Conservation (phyloP, 495 filamentous ascomycete species). For the Penicillium lagena region DNA sequence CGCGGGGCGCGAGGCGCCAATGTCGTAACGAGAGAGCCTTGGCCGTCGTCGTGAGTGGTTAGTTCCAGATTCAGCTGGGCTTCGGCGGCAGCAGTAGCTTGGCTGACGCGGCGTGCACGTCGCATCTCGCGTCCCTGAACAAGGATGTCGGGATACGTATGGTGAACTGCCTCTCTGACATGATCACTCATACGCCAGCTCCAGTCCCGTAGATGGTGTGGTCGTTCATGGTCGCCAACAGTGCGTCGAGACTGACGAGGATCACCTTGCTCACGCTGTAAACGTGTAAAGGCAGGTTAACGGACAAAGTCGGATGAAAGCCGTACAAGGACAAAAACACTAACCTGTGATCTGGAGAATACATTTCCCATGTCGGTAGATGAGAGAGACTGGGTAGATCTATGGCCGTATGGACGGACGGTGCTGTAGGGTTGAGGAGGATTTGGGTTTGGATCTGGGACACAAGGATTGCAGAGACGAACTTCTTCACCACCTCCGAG, state of each 20-base stretch:
- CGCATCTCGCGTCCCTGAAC: too few relatives aligned
- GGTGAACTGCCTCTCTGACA: too few relatives aligned
- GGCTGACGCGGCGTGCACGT: neutral
- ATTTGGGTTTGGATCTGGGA: slow-evolving; percentile 80
- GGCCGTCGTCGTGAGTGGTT: too few relatives aligned
- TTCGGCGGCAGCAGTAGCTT: slow-evolving; percentile 5
- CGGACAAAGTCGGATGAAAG: neutral
- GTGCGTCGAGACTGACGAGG: slow-evolving; percentile 13
- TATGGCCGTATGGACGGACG: slow-evolving; percentile 18
- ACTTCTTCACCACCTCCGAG: slow-evolving; percentile 80
- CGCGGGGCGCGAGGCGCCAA: slow-evolving; percentile 10
- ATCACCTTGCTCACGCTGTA: neutral
- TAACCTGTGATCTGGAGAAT: slow-evolving; percentile 5
- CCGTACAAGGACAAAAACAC: neutral
- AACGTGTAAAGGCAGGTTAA: neutral
- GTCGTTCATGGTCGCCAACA: slow-evolving; percentile 1
- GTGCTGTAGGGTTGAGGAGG: slow-evolving; percentile 36
- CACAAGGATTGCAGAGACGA: slow-evolving; percentile 88
- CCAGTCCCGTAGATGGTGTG: neutral
- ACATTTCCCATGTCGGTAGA: slow-evolving; percentile 7
- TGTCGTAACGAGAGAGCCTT: too few relatives aligned
- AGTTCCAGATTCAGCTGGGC: too few relatives aligned
- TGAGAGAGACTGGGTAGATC: slow-evolving; percentile 16
- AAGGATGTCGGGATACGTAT: too few relatives aligned
- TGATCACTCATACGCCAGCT: too few relatives aligned